Evolutionary conservation across 2,329 filamentous ascomycete genomes (phyloP), one percentile per base, ranked within the genome.

Genomic region (Fusarium sororula): DNA sequence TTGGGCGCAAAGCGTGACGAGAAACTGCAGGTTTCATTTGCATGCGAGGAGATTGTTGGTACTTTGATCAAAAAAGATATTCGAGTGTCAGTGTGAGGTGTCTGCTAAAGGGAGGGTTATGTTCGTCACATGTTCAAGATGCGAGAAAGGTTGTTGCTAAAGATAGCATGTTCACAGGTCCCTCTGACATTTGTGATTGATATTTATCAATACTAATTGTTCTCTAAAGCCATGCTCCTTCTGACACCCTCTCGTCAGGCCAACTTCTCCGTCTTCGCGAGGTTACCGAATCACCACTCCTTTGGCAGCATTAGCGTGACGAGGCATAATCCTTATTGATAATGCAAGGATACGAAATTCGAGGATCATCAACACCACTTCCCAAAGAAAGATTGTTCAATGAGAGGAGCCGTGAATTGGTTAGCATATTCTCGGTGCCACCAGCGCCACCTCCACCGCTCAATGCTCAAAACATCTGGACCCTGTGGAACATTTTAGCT

Each of bases 1-100:
- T 88, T 91, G 2, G 83, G 88, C 0, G 79, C 94, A 26, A 87
- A 81, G 3, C 83, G 83, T 9, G 80, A 85, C 0, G 87, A 89
- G 24, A 89, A 92, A 64, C 83, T 86, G 7, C 88, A 96, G 39
- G 87, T 87, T 30, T 94, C 91, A 68, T 90, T 95, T 55, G 93
- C 94, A 81, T 98, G 95, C 74, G 96, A 98, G 82, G 92, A 94
- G 48, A 92, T 98, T 76, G 94, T 91, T 7, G 90, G 90, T 4
- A 91, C 90, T 0, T 80, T 84, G 38, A 79, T 87, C 44, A 75
- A 79, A 24, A 70, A 72, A 55, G 68, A 69, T 30, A 42, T 80
- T 59, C 54, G 64, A 26, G 66, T 79, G 44, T 59, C 39, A 69
- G 71, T 42, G 39, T 18, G 47, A 28, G 8, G 51, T 26, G 51